Evolutionary conservation across 768 basidiomycete species (phyloP).

Genomic region (Naganishia randhawae): DNA sequence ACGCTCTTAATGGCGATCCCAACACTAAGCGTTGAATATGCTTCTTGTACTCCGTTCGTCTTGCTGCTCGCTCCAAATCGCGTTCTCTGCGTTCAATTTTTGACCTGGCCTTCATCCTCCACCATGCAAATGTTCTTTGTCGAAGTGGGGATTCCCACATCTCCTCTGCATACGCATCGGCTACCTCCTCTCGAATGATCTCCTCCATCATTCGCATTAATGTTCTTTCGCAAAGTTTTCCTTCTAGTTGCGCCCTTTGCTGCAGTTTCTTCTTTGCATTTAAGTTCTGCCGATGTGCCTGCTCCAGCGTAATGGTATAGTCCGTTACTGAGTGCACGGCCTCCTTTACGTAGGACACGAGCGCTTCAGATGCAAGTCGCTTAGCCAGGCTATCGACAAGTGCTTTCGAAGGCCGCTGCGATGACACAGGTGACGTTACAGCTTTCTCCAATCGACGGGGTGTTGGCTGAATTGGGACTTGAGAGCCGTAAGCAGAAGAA

Average conservation of each 20-base stretch:
- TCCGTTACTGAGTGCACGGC: neutral
- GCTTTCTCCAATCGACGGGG: neutral
- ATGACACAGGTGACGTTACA: neutral
- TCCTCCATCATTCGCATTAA: neutral
- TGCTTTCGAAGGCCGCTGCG: neutral
- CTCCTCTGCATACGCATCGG: constrained; percentile 14
- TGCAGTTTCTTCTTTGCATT: neutral
- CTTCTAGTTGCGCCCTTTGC: neutral
- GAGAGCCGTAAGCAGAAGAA: neutral
- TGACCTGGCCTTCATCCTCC: neutral
- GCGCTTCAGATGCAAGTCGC: neutral
- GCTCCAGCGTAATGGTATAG: neutral
- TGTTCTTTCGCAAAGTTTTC: neutral
- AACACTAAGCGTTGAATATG: neutral
- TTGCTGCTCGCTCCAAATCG: neutral
- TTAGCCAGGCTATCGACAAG: constrained; percentile 11
- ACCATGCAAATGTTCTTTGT: constrained; percentile 7
- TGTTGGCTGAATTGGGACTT: neutral
- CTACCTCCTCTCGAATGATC: constrained; percentile 13
- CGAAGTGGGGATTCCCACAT: constrained; percentile 15
- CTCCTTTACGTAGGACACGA: neutral
- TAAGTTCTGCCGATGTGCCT: neutral
- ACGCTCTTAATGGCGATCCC: neutral
- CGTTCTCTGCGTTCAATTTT: neutral
- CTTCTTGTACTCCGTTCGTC: neutral